Evolutionary conservation across 805 yeast species (phyloP).

Genomic region (Yarrowia deformans): DNA sequence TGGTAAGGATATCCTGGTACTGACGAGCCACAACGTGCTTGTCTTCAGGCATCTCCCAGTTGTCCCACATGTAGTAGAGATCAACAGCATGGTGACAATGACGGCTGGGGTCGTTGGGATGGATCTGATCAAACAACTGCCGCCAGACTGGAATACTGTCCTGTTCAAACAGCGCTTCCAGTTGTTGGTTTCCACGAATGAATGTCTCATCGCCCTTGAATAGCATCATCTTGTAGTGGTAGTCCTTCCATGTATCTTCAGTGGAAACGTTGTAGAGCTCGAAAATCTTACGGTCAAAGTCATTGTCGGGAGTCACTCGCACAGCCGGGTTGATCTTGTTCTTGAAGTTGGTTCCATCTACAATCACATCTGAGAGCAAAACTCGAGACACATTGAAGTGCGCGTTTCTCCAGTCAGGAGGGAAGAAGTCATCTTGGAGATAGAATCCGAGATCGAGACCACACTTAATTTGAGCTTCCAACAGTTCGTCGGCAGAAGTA

Average conservation of each 20-base stretch:
- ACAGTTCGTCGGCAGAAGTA: background rate
- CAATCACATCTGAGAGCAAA: constrained; percentile 2
- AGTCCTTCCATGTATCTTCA: constrained; percentile 10
- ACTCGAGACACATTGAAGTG: constrained; percentile 1
- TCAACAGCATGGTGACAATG: constrained; percentile 15
- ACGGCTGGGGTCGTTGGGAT: constrained; percentile 17
- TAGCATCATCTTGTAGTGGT: constrained; percentile 29
- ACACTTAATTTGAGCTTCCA: constrained; percentile 1
- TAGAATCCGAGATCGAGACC: constrained; percentile 5
- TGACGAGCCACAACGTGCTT: constrained; percentile 1
- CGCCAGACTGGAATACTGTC: constrained; percentile 6
- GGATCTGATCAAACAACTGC: constrained; percentile 20
- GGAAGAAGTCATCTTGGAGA: constrained; percentile 24
- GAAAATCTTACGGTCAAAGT: constrained; percentile 20
- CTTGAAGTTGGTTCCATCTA: constrained; percentile 23
- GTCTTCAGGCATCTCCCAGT: constrained; percentile 18
- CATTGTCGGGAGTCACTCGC: constrained; percentile 17
- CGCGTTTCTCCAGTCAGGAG: constrained; percentile 6
- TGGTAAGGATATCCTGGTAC: constrained; percentile 13
- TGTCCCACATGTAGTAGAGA: constrained; percentile 33
- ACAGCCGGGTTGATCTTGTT: constrained; percentile 9
- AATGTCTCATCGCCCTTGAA: constrained; percentile 26
- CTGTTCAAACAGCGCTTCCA: background rate
- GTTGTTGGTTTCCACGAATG: constrained; percentile 8
- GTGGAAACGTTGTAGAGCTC: constrained; percentile 20